phyloP scores from a whole-genome alignment of 2,329 filamentous ascomycete genomes.

The Aspergillus brunneoviolaceus region DNA sequence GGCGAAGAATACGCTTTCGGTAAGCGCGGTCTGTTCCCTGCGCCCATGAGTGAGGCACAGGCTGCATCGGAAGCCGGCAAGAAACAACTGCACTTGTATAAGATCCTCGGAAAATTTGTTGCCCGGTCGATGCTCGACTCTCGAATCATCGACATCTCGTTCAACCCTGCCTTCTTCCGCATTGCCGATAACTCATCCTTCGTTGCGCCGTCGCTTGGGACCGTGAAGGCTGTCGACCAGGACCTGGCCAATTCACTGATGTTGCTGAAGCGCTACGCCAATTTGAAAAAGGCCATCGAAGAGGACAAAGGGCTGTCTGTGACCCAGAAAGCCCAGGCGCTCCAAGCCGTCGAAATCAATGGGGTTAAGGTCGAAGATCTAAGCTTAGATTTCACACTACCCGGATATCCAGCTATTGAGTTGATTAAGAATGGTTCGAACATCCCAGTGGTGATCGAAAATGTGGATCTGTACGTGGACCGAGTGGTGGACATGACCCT shows the following conservation, averaged over 20 bases:
- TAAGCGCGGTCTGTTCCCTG: slow-evolving; percentile 82
- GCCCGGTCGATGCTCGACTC: slow-evolving; percentile 98
- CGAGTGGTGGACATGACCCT: slow-evolving; percentile 89
- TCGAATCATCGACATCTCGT: slow-evolving; percentile 93
- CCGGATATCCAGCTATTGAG: slow-evolving; percentile 85
- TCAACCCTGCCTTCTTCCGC: slow-evolving; percentile 97
- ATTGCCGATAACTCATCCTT: slow-evolving; percentile 69
- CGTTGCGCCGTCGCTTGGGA: slow-evolving; percentile 80
- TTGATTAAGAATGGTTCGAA: slow-evolving; percentile 73
- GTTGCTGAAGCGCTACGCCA: slow-evolving; percentile 80
- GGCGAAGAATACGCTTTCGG: slow-evolving; percentile 81
- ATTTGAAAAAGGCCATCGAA: slow-evolving; percentile 79
- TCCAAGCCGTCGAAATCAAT: slow-evolving; percentile 70
- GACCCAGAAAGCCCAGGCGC: slow-evolving; percentile 68
- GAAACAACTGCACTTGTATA: slow-evolving; percentile 84
- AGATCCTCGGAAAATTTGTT: slow-evolving; percentile 93
- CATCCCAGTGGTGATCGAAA: slow-evolving; percentile 77
- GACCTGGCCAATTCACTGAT: slow-evolving; percentile 82
- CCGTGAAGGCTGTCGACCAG: slow-evolving; percentile 85
- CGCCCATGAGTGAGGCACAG: slow-evolving; percentile 81
- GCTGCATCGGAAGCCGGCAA: slow-evolving; percentile 74
- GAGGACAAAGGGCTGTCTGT: slow-evolving; percentile 65
- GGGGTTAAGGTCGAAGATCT: slow-evolving; percentile 80
- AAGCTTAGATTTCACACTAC: slow-evolving; percentile 89
- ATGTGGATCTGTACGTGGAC: slow-evolving; percentile 85